Evolutionary conservation across 2,329 filamentous ascomycete species (phyloP).

Genomic region (Xylaria multiplex): DNA sequence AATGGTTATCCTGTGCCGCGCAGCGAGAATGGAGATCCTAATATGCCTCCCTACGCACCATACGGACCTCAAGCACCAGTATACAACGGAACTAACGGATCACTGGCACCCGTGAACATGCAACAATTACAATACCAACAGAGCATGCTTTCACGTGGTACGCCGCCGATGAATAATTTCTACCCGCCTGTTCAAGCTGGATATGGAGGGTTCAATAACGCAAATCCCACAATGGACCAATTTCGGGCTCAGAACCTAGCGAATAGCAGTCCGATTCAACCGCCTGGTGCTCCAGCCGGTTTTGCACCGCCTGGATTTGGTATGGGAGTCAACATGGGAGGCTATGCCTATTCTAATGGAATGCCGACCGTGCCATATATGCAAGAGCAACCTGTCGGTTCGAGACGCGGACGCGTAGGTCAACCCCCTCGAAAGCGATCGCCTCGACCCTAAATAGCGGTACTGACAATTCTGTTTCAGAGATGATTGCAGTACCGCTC

Average conservation of each 20-base stretch:
- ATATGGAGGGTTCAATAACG: conserved; percentile 62
- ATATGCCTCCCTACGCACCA: conserved; percentile 60
- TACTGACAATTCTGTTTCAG: conserved; percentile 46
- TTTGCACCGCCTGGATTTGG: conserved; percentile 50
- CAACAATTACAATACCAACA: conserved; percentile 70
- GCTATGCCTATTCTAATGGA: conserved; percentile 55
- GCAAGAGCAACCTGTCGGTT: conserved; percentile 66
- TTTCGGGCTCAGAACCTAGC: conserved; percentile 63
- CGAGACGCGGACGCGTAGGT: conserved; percentile 68
- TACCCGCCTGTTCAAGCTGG: conserved; percentile 66
- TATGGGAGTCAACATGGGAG: conserved; percentile 48
- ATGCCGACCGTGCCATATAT: conserved; percentile 64
- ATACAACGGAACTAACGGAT: conserved; percentile 59
- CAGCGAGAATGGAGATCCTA: conserved; percentile 63
- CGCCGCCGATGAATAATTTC: conserved; percentile 66
- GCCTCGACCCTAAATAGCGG: conserved; percentile 45
- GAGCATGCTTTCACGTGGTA: conserved; percentile 63
- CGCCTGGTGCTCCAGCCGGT: conserved; percentile 50
- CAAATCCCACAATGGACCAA: conserved; percentile 63
- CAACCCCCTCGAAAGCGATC: conserved; percentile 51
- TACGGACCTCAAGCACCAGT: conserved; percentile 63
- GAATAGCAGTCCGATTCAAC: conserved; percentile 63
- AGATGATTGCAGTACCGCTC: conserved; percentile 42
- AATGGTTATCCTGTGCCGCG: conserved; percentile 61
- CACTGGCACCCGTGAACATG: conserved; percentile 60